These are phyloP conservation scores for Suhomyces atakaporum DNA, from an alignment of 1,139 yeast species.

Conservation along the genomic window DNA sequence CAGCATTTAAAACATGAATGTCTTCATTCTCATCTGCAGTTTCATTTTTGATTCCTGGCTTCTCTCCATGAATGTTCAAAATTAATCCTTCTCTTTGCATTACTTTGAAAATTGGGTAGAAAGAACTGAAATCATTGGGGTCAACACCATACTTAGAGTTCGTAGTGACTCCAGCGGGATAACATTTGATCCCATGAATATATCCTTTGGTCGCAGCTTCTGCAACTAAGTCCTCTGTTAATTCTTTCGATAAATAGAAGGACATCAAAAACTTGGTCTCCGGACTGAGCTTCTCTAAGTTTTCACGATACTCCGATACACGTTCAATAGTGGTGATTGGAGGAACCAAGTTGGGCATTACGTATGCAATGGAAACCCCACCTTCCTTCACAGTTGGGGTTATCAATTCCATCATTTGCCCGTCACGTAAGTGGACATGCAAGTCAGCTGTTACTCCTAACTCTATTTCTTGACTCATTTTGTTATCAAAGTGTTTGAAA, in stretches of 20 bases:
- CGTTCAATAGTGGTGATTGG: conserved; percentile 82
- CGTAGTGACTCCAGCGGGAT: conserved; percentile 98
- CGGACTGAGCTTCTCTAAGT: conserved; percentile 71
- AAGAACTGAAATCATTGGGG: conserved; percentile 83
- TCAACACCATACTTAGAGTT: conserved; percentile 92
- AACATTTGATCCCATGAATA: conserved; percentile 86
- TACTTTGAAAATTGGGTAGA: conserved; percentile 86
- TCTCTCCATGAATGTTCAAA: conserved; percentile 92
- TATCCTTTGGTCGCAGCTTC: conserved; percentile 75
- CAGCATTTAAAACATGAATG: conserved; percentile 92
- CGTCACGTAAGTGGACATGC: conserved; percentile 96
- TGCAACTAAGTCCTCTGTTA: conserved; percentile 82
- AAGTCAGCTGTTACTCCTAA: conserved; percentile 90
- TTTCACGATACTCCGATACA: conserved; percentile 68
- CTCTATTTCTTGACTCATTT: conserved; percentile 39
- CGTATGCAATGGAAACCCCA: conserved; percentile 86
- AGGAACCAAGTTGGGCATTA: conserved; percentile 96
- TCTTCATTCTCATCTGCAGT: conserved; percentile 46
- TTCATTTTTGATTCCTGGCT: conserved; percentile 55
- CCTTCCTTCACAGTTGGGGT: conserved; percentile 90
- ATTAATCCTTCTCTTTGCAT: conserved; percentile 79
- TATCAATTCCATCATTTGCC: conserved; percentile 85
- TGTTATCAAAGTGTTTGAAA: background rate
- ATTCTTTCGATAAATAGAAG: conserved; percentile 71
- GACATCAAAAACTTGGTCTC: conserved; percentile 89